A percentile compares a stretch with the other conserved stretches of the same genome.
These are phyloP conservation scores for Backusella macrospora DNA, from an alignment of 192 early-diverging fungal genomes.

Conservation along the genomic window DNA sequence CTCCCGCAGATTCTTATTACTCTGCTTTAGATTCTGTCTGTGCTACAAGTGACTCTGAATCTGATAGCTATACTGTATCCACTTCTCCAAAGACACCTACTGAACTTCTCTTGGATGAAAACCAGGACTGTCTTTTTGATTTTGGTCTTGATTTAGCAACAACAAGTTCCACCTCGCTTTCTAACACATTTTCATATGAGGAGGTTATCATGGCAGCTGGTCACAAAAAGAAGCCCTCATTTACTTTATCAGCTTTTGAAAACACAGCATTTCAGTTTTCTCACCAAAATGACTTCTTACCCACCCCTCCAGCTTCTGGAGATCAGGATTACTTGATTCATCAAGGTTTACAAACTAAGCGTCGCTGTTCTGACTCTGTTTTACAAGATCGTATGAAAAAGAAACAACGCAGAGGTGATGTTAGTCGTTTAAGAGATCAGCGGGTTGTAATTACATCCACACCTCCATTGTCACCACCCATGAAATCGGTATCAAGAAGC, in stretches of 20 bases:
- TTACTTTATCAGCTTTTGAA: neutral
- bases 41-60: constrained; percentile 29
- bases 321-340: neutral
- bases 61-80: constrained; percentile 24
- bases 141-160: constrained; percentile 29
- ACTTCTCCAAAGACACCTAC: constrained; percentile 23
- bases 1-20: neutral
- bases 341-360: neutral
- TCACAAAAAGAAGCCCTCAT: constrained; percentile 23
- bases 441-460: constrained; percentile 4
- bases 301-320: constrained; percentile 3
- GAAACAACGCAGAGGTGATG: neutral
- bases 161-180: neutral
- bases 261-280: neutral
- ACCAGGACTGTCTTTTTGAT: constrained; percentile 19
- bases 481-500: neutral
- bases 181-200: constrained; percentile 11
- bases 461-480: neutral
- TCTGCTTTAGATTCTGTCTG: neutral
- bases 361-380: constrained; percentile 18
- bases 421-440: neutral
- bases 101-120: constrained; percentile 28
- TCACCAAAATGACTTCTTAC: neutral
- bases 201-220: constrained; percentile 15
- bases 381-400: constrained; percentile 22